Evolutionary conservation across 129 eudicot species (phyloP).

Genomic region (Tanacetum coccineum): DNA sequence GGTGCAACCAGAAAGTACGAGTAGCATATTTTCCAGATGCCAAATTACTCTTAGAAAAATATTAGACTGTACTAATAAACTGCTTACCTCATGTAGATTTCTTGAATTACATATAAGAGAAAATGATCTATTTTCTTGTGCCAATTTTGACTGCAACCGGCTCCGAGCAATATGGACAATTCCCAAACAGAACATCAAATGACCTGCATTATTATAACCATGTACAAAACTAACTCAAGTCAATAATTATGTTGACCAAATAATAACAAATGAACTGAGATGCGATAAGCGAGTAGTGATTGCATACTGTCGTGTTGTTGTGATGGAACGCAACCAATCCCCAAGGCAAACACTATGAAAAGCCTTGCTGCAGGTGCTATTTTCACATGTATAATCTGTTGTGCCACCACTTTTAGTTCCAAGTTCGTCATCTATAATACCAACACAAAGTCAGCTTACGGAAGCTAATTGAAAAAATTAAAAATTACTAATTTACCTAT

Average conservation of each 20-base stretch:
- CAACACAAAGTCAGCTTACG: slow-evolving; percentile 19
- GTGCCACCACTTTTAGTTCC: slow-evolving; percentile 66
- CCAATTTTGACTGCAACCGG: slow-evolving; percentile 69
- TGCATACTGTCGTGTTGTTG: slow-evolving; percentile 77
- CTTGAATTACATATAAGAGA: background rate
- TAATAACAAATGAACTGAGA: slow-evolving; percentile 2
- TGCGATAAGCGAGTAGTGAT: background rate
- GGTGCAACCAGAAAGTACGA: background rate
- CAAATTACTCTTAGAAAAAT: too few species aligned
- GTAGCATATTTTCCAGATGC: background rate
- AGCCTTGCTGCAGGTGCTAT: slow-evolving; percentile 56
- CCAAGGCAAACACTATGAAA: slow-evolving; percentile 76
- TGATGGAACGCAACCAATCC: slow-evolving; percentile 75
- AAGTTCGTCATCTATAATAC: slow-evolving; percentile 66
- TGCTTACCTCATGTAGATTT: slow-evolving; percentile 8
- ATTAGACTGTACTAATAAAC: background rate
- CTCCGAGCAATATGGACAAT: slow-evolving; percentile 80
- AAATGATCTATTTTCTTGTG: slow-evolving; percentile 36
- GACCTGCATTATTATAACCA: slow-evolving; percentile 50
- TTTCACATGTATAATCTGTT: slow-evolving; percentile 75
- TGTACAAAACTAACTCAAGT: slow-evolving; percentile 10
- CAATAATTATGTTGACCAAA: slow-evolving; percentile 18
- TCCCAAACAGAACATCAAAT: slow-evolving; percentile 75
- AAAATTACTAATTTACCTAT: slow-evolving; percentile 36
- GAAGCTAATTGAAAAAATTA: slow-evolving; percentile 9